phyloP scores from a whole-genome alignment of 2,329 filamentous ascomycete species.

The Diaporthe destruens region DNA sequence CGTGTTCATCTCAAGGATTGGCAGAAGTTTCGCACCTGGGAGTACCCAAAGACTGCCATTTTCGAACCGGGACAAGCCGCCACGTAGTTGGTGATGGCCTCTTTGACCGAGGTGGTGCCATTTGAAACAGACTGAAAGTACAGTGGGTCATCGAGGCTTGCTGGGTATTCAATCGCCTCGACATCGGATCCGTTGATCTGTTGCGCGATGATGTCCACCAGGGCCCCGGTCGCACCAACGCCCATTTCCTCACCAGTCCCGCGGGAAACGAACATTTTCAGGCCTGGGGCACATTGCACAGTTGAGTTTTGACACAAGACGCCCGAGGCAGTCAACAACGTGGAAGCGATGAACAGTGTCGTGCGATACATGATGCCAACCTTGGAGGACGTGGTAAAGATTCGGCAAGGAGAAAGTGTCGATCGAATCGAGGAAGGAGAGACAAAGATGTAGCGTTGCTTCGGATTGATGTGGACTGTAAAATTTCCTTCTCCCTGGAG shows the following conservation, averaged over 20 bases:
- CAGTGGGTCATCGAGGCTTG: background rate
- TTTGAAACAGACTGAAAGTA: background rate
- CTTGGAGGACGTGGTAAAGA: background rate
- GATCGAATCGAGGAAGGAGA: background rate
- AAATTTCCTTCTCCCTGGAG: background rate
- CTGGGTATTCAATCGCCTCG: background rate
- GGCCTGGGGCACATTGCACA: background rate
- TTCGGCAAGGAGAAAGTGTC: background rate
- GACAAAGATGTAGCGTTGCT: background rate
- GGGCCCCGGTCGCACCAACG: background rate
- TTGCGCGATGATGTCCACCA: background rate
- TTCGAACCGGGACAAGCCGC: background rate
- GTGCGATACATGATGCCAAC: background rate
- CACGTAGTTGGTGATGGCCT: background rate
- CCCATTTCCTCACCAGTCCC: background rate
- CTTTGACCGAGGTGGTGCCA: background rate
- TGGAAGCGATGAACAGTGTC: background rate
- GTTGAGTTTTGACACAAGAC: background rate
- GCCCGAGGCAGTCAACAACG: background rate
- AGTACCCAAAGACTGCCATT: background rate
- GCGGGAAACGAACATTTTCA: background rate
- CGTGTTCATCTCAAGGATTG: background rate
- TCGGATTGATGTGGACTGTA: background rate
- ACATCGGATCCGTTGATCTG: background rate
- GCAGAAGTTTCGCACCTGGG: background rate